Evolutionary conservation across 1,284 basidiomycete species (phyloP).

Genomic region (Ceratobasidium sp.): DNA sequence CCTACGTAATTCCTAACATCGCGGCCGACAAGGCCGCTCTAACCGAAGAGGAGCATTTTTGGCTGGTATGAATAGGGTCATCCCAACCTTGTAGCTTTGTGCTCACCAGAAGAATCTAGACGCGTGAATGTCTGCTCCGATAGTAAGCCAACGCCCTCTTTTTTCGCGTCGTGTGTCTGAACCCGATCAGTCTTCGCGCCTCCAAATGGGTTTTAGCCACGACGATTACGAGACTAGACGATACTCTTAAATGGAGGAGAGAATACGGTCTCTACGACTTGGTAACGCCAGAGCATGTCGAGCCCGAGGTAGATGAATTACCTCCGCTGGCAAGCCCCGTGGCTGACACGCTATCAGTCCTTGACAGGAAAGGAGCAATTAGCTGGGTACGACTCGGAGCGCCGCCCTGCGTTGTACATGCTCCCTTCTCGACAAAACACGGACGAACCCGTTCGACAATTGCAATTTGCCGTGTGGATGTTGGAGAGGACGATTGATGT

Average conservation of each 20-base stretch:
- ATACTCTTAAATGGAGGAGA: conserved; percentile 79
- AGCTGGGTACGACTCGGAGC: conserved; percentile 79
- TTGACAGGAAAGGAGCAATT: conserved; percentile 80
- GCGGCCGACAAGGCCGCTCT: conserved; percentile 63
- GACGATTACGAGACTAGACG: conserved; percentile 74
- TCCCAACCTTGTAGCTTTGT: neutral
- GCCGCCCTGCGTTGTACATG: conserved; percentile 82
- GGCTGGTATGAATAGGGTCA: conserved; percentile 67
- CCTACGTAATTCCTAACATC: conserved; percentile 67
- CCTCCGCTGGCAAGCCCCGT: neutral
- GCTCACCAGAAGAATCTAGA: conserved; percentile 56
- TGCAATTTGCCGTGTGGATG: conserved; percentile 82
- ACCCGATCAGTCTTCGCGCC: conserved; percentile 70
- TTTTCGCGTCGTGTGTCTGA: conserved; percentile 10
- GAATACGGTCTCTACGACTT: conserved; percentile 75
- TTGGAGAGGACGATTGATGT: conserved; percentile 79
- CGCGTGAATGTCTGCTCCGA: conserved; percentile 77
- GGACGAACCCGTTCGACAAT: conserved; percentile 76
- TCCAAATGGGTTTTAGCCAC: conserved; percentile 72
- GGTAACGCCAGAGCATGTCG: conserved; percentile 70
- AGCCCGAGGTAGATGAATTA: conserved; percentile 70
- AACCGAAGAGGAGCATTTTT: conserved; percentile 77
- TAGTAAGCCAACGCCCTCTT: conserved; percentile 53
- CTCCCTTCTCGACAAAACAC: conserved; percentile 89
- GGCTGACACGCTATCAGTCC: conserved; percentile 59